Conservation (phyloP, 2,329 filamentous ascomycete species). For the Hymenoscyphus scutula region DNA sequence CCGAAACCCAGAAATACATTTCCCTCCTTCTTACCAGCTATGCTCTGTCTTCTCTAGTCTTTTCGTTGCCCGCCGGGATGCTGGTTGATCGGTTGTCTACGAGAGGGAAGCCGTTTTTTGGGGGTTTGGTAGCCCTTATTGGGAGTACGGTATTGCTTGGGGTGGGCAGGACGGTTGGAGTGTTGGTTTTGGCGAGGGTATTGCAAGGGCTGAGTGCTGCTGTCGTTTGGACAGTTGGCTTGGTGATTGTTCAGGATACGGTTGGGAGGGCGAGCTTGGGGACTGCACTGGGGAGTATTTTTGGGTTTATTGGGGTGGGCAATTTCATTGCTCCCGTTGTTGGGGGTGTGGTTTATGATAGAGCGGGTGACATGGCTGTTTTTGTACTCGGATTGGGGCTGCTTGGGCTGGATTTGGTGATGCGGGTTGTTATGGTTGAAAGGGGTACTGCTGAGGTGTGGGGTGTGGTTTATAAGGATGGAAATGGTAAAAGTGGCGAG, state of each 20-base stretch:
- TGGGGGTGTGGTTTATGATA: background rate
- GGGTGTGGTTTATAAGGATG: background rate
- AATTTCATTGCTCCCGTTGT: slow-evolving; percentile 48
- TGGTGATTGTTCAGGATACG: background rate
- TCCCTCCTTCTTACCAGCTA: background rate
- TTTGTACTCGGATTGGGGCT: background rate
- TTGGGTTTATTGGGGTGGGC: slow-evolving; percentile 51
- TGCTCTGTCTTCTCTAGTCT: background rate
- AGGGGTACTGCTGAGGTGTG: background rate
- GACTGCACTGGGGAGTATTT: background rate
- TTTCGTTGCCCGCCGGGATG: background rate
- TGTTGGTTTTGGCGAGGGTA: background rate
- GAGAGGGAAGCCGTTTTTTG: background rate
- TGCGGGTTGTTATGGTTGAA: background rate
- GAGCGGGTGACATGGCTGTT: background rate
- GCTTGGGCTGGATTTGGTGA: background rate
- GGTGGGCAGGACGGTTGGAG: background rate
- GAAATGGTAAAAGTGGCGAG: background rate
- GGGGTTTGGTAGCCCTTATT: background rate
- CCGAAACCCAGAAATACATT: background rate
- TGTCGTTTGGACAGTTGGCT: background rate
- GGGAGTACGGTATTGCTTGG: background rate
- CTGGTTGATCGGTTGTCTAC: background rate
- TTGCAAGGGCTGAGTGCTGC: background rate
- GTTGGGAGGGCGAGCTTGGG: slow-evolving; percentile 2